Evolutionary conservation across 371 early-diverging fungal genomes (phyloP), one percentile per base, ranked within the genome.

Genomic region (Choanephora cucurbitarum): DNA sequence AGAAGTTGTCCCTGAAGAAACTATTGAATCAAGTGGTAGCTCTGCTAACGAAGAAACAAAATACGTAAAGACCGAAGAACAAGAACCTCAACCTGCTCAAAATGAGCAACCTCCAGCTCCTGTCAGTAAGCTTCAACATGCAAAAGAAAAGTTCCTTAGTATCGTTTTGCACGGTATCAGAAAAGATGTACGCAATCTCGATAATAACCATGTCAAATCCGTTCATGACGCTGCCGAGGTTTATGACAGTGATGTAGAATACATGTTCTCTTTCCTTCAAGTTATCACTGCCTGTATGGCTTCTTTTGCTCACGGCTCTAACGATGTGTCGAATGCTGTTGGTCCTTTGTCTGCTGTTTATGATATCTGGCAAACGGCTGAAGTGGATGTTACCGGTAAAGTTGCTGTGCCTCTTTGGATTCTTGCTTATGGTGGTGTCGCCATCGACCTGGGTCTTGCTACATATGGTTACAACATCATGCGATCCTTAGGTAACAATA

Each of bases 251-350:
- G 80, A 90, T 55, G 90, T 91, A 21, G 95, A 94, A 69, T 79
- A 84, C 51, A 80, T 94, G 63, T 94, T 89, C 81, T 87, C 89
- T 9, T 87, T 89, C 67, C 78, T 94, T 34, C 94, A 94, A 73
- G 82, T 94, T 57, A 66, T 91, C 42, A 91, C 94, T 7, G 89
- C 94, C 18, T 79, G 86, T 56, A 83, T 91, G 48, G 85, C 91
- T 21, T 93, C 93, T 33, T 93, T 94, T 70, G 84, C 91, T 39
- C 94, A 94, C 74, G 94, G 94, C 24, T 88, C 91, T 37, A 94
- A 94, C 67, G 94, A 94, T 67, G 91, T 94, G 15, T 84, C 93
- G 49, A 94, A 94, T 55, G 93, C 92, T 42, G 83, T 92, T 52
- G 94, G 94, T 14, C 94, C 94, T 2, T 59, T 92, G 39, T 49